Evolutionary conservation across 2,329 filamentous ascomycete species (phyloP).

Genomic region (Botrytis fabae): DNA sequence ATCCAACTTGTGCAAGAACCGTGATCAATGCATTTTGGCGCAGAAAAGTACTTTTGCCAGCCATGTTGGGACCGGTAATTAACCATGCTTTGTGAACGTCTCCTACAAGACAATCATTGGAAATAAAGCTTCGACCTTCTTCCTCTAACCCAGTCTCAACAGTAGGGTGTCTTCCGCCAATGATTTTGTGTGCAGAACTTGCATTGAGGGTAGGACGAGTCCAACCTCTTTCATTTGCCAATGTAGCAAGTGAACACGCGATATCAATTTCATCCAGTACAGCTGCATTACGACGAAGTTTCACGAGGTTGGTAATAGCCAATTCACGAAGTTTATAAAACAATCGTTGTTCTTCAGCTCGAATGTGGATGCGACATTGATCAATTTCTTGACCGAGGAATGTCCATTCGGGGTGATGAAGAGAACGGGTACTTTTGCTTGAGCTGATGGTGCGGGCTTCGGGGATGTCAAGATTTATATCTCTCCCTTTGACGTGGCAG

Average conservation of each 20-base stretch:
- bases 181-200: constrained; percentile 67
- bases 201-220: constrained; percentile 71
- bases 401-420: constrained; percentile 84
- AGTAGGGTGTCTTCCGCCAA: constrained; percentile 87
- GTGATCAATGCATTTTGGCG: constrained; percentile 94
- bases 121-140: constrained; percentile 77
- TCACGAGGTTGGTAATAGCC: constrained; percentile 80
- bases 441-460: constrained; percentile 63
- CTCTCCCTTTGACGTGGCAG: constrained; percentile 84
- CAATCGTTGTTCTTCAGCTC: constrained; percentile 79
- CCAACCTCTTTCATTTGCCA: constrained; percentile 74
- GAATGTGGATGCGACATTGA: constrained; percentile 73
- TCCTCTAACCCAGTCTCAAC: constrained; percentile 81
- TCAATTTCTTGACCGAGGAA: constrained; percentile 77
- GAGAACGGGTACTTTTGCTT: constrained; percentile 80
- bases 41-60: constrained; percentile 92
- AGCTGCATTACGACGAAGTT: constrained; percentile 83
- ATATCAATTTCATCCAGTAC: constrained; percentile 94
- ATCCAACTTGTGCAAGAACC: constrained; percentile 88
- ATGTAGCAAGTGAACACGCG: constrained; percentile 76
- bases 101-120: constrained; percentile 85
- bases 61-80: constrained; percentile 94
- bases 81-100: constrained; percentile 63
- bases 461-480: constrained; percentile 47
- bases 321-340: constrained; percentile 71